Evolutionary conservation across 83 land plant genomes (phyloP).

Genomic region (Larix sibirica): DNA sequence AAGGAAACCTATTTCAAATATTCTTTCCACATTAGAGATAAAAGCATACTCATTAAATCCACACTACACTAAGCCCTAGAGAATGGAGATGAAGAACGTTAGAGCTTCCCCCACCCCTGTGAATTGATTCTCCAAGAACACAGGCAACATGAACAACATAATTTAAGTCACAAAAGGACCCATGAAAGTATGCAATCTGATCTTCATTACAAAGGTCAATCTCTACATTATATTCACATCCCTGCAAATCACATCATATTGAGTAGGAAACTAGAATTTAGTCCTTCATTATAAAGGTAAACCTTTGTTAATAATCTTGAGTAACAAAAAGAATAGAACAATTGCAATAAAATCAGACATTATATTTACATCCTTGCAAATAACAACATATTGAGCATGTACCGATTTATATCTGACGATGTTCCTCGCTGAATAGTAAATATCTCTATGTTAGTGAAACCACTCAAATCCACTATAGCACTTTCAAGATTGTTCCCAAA

Average conservation of each 20-base stretch:
- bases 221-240: not conserved
- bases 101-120: too few relatives aligned
- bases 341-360: not conserved
- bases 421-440: not conserved
- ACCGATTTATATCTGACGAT: not conserved
- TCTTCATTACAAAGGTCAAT: not conserved
- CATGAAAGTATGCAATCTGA: not conserved
- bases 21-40: too few relatives aligned
- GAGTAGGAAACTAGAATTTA: not conserved
- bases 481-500: not conserved
- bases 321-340: not conserved
- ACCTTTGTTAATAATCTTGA: not conserved
- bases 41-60: too few relatives aligned
- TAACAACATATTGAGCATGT: not conserved
- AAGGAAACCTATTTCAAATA: too few relatives aligned
- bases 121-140: too few relatives aligned
- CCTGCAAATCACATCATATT: not conserved
- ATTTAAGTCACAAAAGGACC: too few relatives aligned
- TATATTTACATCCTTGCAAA: not conserved
- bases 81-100: too few relatives aligned
- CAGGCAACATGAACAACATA: too few relatives aligned
- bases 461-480: not conserved
- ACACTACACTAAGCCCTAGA: too few relatives aligned
- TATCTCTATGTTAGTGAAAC: not conserved
- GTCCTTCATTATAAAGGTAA: not conserved